These are phyloP conservation scores for Tulasnella sp. DNA, from an alignment of 768 basidiomycete genomes.

Conservation along the genomic window DNA sequence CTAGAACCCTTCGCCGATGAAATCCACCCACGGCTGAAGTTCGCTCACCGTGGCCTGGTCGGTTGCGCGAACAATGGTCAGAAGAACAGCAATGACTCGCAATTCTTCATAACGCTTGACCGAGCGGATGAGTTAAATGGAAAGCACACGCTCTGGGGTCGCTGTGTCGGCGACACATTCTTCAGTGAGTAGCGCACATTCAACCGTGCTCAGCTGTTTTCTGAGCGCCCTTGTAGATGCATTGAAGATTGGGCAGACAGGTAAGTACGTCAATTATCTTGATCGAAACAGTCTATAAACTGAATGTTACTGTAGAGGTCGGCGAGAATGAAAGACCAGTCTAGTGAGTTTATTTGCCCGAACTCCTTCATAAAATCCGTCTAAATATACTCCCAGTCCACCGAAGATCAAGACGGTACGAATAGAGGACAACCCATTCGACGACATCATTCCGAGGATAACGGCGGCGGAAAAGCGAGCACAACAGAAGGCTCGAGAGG, in stretches of 20 bases:
- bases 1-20: constrained; percentile 90
- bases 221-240: constrained; percentile 45
- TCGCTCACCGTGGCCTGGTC: constrained; percentile 79
- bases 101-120: constrained; percentile 92
- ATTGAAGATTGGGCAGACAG: constrained; percentile 82
- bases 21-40: constrained; percentile 82
- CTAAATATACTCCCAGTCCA: constrained; percentile 45
- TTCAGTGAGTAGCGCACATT: constrained; percentile 50
- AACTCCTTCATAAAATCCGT: too few relatives aligned
- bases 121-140: constrained; percentile 86
- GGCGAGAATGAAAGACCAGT: constrained; percentile 63
- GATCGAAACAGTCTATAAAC: neutral
- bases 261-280: constrained; percentile 32
- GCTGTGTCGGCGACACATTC: constrained; percentile 75
- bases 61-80: constrained; percentile 88
- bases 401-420: constrained; percentile 80
- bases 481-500: constrained; percentile 71
- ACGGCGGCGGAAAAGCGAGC: constrained; percentile 84
- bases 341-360: constrained; percentile 57
- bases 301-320: constrained; percentile 39
- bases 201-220: neutral
- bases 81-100: constrained; percentile 84
- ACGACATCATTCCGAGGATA: constrained; percentile 90
- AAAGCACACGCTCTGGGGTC: constrained; percentile 92
- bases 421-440: constrained; percentile 88